Evolutionary conservation across 331 rosid genomes (phyloP), one percentile per base, ranked within the genome.

Genomic region (Malus hybrid): DNA sequence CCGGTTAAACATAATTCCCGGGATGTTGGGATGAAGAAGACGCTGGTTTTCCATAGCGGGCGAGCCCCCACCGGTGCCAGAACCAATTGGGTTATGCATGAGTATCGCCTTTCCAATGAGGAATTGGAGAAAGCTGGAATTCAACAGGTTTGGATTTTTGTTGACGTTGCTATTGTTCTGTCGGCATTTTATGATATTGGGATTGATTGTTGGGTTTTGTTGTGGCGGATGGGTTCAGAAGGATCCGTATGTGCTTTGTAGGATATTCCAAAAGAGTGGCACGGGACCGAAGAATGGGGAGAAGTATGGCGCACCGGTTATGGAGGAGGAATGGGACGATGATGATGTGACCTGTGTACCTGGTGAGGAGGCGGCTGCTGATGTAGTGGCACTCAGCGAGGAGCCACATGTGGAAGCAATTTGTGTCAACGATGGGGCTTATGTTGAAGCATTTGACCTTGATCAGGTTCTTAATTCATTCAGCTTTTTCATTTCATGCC

Each of bases 71-170:
- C 70, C 6, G 99, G 99, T 4, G 76, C 27, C 0, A 87, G 99
- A 5, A 86, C 89, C 77, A 95, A 95, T 63, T 95, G 99, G 99
- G 99, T 95, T 3, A 95, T 95, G 99, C 99, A 95, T 44, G 99
- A 95, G 85, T 95, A 92, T 56, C 86, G 84, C 69, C 79, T 92
- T 42, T 71, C 46, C 10, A 89, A 89, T 22, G 93, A 89, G 52
- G 82, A 83, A 24, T 19, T 92, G 86, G 88, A 75, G 36, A 87
- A 85, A 61, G 77, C 85, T 4, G 95, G 91, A 42, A 62, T 72
- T 56, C 36, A 66, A 0, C 88, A 85, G 93, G 97, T 92, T 63
- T 8, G 69, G 42, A 8, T 64, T 22, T 55, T 69, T 32, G 10
- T 34, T 20, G 2, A 22, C 24, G 1, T 3, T 60, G 32, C 64